These are phyloP conservation scores for Neodidymelliopsis sp. DNA, from an alignment of 2,329 filamentous ascomycete species.

Conservation along the genomic window DNA sequence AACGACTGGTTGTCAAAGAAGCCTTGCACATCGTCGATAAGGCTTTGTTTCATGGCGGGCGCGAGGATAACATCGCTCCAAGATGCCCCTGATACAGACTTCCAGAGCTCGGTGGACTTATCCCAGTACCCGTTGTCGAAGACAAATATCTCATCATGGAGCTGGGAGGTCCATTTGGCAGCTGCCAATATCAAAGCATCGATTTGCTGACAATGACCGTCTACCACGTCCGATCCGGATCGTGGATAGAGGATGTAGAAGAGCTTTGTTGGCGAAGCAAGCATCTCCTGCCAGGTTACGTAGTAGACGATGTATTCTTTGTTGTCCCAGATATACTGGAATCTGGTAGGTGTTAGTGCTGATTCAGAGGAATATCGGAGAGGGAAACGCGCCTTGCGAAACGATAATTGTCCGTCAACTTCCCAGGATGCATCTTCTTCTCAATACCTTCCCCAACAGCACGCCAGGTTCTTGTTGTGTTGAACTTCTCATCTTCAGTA, in stretches of 20 bases:
- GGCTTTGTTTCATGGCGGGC: slow-evolving; percentile 65
- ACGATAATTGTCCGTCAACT: slow-evolving; percentile 29
- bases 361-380: background rate
- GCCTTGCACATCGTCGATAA: slow-evolving; percentile 68
- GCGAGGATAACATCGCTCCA: slow-evolving; percentile 73
- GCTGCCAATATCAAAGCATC: slow-evolving; percentile 63
- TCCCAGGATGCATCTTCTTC: slow-evolving; percentile 32
- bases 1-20: slow-evolving; percentile 56
- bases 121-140: slow-evolving; percentile 69
- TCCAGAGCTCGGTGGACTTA: slow-evolving; percentile 67
- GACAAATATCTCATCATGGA: slow-evolving; percentile 70
- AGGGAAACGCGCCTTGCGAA: slow-evolving; percentile 29
- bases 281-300: slow-evolving; percentile 35
- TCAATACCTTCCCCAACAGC: slow-evolving; percentile 34
- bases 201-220: slow-evolving; percentile 34
- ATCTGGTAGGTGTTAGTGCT: slow-evolving; percentile 17
- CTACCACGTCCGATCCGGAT: slow-evolving; percentile 13
- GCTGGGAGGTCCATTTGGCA: slow-evolving; percentile 61
- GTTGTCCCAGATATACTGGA: slow-evolving; percentile 40
- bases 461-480: slow-evolving; percentile 27
- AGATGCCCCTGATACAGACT: slow-evolving; percentile 53
- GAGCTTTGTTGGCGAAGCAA: slow-evolving; percentile 27
- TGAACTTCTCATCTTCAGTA: slow-evolving; percentile 27
- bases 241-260: slow-evolving; percentile 34
- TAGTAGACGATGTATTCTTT: slow-evolving; percentile 41